Evolutionary conservation across 208 protist genomes (phyloP), one percentile per base, ranked within the genome.

Genomic region (Trichomonas vaginalis): DNA sequence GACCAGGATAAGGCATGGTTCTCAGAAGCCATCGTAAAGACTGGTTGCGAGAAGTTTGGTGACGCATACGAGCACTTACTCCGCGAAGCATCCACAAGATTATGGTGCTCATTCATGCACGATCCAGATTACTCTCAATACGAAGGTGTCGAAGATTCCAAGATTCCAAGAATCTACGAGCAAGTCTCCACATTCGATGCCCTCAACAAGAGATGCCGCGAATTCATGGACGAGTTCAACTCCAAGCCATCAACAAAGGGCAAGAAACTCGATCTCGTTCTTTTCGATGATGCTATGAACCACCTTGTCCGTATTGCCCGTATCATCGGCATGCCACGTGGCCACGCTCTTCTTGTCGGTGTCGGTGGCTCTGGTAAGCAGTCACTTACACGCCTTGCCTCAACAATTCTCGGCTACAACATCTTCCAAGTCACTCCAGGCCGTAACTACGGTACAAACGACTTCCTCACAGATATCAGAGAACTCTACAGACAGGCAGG

Each of bases 1-100:
- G 97, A 98, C 37, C 96, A 95, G 37, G 99, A 99, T 97, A 99
- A 99, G 97, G 97, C 97, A 47, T 99, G 98, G 98, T 99, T 99
- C 96, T 97, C 98, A 95, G 96, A 98, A 79, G 95, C 97, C 83
- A 97, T 99, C 39, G 97, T 98, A 88, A 97, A 98, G 21, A 97
- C 98, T 32, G 86, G 96, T 8, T 95, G 95, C 17, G 96, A 97
- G 14, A 61, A 96, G 40, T 96, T 97, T 35, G 97, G 97, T 83
- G 96, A 79, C 4, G 48, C 82, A 12, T 56, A 51, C 32, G 45
- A 92, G 32, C 0, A 40, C 8, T n/a, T 42, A 42, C 10, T 27
- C 35, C 42, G 21, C 35, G 10, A 88, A n/a, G 56, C 0, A 83
- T 56, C 37, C 10, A 46, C 3, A 48, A 6, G 15, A 12, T 21